phyloP scores from a whole-genome alignment of 1,139 yeast species.

The Zygoascus meyerae region DNA sequence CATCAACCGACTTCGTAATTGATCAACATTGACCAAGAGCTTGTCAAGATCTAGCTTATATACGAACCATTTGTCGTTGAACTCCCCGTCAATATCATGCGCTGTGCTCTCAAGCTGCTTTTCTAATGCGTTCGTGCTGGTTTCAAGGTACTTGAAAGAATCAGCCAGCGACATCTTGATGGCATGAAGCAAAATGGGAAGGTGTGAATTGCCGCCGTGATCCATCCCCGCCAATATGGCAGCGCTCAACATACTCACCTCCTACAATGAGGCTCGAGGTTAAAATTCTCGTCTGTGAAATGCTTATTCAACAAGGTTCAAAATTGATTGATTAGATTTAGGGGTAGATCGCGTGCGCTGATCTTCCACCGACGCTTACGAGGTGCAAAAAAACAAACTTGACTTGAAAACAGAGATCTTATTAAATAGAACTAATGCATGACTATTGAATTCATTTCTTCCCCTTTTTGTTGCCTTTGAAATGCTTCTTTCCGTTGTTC shows the following conservation, averaged over 20 bases:
- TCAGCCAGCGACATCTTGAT: not conserved
- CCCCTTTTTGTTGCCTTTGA: slow-evolving; percentile 3
- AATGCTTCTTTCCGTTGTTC: slow-evolving; percentile 55
- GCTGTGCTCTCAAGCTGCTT: not conserved
- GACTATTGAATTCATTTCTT: not conserved
- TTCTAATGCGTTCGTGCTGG: slow-evolving; percentile 11
- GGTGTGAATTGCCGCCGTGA: no score
- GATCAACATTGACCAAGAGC: slow-evolving; percentile 22
- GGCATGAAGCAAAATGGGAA: not conserved
- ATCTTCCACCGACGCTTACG: no score
- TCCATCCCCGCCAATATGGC: no score
- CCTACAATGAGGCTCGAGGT: no score
- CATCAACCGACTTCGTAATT: slow-evolving; percentile 21
- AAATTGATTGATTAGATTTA: no score
- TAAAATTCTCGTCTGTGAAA: no score
- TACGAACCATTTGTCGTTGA: slow-evolving; percentile 21
- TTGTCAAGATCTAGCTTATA: slow-evolving; percentile 22
- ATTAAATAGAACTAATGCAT: no score
- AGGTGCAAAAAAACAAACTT: no score
- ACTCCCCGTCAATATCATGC: slow-evolving; percentile 4
- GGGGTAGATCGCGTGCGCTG: no score
- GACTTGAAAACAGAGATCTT: no score
- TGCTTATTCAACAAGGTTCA: no score
- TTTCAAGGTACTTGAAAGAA: slow-evolving; percentile 13
- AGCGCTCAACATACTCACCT: no score